A percentile compares a stretch with the other conserved stretches of the same genome.
These are phyloP conservation scores for Crithidia thermophila DNA, from an alignment of 208 protist genomes.

Conservation along the genomic window DNA sequence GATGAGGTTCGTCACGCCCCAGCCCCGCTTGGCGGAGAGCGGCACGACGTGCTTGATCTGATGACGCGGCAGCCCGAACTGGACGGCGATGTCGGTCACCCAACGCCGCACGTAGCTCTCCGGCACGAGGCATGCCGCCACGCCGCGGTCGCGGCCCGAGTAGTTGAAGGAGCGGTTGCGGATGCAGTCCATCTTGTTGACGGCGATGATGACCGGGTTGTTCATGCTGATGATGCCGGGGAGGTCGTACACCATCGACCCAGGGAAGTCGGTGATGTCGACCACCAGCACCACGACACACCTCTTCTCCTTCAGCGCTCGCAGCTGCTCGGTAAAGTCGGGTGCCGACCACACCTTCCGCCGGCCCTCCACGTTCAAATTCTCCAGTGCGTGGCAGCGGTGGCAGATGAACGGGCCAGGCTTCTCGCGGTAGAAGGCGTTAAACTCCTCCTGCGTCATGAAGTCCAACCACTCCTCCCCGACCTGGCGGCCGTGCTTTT, in stretches of 20 bases:
- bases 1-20: constrained; percentile 84
- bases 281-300: constrained; percentile 91
- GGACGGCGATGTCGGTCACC: constrained; percentile 81
- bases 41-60: constrained; percentile 78
- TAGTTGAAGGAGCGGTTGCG: constrained; percentile 86
- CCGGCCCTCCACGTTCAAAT: constrained; percentile 78
- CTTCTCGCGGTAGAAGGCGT: constrained; percentile 85
- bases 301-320: constrained; percentile 75
- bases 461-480: constrained; percentile 94
- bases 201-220: constrained; percentile 90
- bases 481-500: constrained; percentile 88
- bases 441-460: constrained; percentile 94
- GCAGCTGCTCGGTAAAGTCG: constrained; percentile 89
- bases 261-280: constrained; percentile 92
- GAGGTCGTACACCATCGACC: constrained; percentile 90
- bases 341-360: constrained; percentile 89
- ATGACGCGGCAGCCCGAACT: constrained; percentile 82
- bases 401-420: constrained; percentile 80
- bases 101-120: constrained; percentile 79
- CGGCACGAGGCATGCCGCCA: constrained; percentile 66
- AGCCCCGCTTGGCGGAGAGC: constrained; percentile 90
- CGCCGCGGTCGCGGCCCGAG: constrained; percentile 69
- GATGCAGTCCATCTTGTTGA: constrained; percentile 94
- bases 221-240: constrained; percentile 93
- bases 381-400: constrained; percentile 89